Evolutionary conservation across 495 filamentous ascomycete species (phyloP).

Genomic region (Usnea hakonensis): DNA sequence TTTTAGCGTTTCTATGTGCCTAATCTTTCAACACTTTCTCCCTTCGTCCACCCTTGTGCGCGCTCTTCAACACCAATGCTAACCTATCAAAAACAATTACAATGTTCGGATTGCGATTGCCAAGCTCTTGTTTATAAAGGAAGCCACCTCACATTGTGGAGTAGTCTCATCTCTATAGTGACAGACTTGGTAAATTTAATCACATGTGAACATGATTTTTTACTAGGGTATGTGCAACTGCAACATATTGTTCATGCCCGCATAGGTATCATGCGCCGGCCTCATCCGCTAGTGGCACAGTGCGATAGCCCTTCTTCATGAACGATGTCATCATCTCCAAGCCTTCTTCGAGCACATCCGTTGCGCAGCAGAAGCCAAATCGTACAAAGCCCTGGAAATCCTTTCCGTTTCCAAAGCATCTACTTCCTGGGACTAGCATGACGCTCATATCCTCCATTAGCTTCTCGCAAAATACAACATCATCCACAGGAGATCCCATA

Average conservation of each 20-base stretch:
- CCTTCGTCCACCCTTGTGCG: too few relatives aligned
- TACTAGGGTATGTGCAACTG: too few relatives aligned
- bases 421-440: slow-evolving; percentile 69
- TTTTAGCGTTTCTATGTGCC: slow-evolving; percentile 1
- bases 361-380: slow-evolving; percentile 71
- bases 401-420: slow-evolving; percentile 61
- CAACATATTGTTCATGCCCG: neutral
- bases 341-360: slow-evolving; percentile 59
- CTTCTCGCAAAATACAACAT: slow-evolving; percentile 62
- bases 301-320: slow-evolving; percentile 52
- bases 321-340: slow-evolving; percentile 55
- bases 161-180: neutral
- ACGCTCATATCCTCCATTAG: slow-evolving; percentile 64
- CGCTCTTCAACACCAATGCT: too few relatives aligned
- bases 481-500: slow-evolving; percentile 60
- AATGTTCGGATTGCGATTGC: neutral
- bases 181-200: too few relatives aligned
- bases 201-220: neutral
- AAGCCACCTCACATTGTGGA: neutral
- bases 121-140: too few relatives aligned
- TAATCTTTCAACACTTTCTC: neutral
- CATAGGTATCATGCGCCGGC: neutral
- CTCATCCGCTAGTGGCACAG: slow-evolving; percentile 33
- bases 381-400: slow-evolving; percentile 76
- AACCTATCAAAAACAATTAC: too few relatives aligned